Conservation (phyloP, 2,329 filamentous ascomycete genomes). For the Aulographum hederae region DNA sequence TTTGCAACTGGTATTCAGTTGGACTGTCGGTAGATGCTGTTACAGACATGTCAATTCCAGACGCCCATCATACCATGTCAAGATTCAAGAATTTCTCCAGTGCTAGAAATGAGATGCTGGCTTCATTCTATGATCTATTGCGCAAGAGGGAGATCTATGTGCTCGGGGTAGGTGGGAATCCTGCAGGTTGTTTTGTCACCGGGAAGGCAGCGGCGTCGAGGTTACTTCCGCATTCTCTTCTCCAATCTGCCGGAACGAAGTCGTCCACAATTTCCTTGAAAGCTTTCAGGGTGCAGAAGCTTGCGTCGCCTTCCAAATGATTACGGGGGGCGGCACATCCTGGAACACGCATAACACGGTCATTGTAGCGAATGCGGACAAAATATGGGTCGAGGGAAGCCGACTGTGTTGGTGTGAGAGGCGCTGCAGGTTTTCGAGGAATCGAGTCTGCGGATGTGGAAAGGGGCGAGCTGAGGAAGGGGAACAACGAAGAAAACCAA, state of each 20-base stretch:
- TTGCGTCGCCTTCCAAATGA: constrained; percentile 71
- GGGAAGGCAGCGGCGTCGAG: constrained; percentile 36
- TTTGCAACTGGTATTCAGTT: too few species aligned
- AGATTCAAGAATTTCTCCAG: too few species aligned
- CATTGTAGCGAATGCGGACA: constrained; percentile 83
- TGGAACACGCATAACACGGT: constrained; percentile 61
- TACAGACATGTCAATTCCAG: too few species aligned
- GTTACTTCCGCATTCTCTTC: constrained; percentile 39
- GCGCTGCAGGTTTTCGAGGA: constrained; percentile 38
- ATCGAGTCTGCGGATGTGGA: constrained; percentile 24
- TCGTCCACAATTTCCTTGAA: constrained; percentile 90
- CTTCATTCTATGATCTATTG: too few species aligned
- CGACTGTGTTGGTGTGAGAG: constrained; percentile 39
- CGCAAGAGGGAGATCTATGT: too few species aligned
- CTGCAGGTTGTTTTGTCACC: constrained; percentile 16
- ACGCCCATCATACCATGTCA: too few species aligned
- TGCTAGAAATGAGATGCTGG: too few species aligned
- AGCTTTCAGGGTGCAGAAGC: constrained; percentile 77
- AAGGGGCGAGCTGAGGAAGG: constrained; percentile 1
- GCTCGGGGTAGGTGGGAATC: too few species aligned
- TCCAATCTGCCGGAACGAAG: constrained; percentile 71
- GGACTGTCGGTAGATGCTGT: too few species aligned
- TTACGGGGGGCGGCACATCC: constrained; percentile 62
- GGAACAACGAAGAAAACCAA: constrained; percentile 20
- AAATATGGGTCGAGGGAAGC: constrained; percentile 55